These are phyloP conservation scores for Phaeosphaeriaceae sp. DNA, from an alignment of 2,329 filamentous ascomycete genomes.

Conservation along the genomic window DNA sequence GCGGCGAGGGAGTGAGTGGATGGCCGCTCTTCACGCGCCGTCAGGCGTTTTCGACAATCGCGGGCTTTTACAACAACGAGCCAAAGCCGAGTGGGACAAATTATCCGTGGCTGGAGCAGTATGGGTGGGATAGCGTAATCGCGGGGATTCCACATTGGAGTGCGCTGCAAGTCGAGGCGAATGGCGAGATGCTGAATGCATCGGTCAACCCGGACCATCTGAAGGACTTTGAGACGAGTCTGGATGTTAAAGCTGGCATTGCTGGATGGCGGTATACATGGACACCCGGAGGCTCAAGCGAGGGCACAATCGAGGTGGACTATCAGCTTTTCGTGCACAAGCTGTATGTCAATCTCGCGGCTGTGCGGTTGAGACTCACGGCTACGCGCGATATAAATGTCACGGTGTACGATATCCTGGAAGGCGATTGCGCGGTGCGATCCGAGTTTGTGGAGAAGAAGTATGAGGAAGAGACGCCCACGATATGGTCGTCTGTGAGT, in stretches of 20 bases:
- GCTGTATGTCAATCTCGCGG: constrained; percentile 66
- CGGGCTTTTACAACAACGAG: constrained; percentile 71
- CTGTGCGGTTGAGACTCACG: constrained; percentile 66
- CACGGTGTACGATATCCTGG: constrained; percentile 70
- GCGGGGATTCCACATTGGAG: constrained; percentile 74
- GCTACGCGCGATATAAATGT: constrained; percentile 61
- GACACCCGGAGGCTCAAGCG: constrained; percentile 56
- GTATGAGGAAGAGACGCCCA: constrained; percentile 56
- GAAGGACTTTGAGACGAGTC: constrained; percentile 65
- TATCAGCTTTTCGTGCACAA: constrained; percentile 73
- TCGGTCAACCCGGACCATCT: constrained; percentile 66
- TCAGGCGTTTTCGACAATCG: constrained; percentile 71
- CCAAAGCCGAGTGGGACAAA: constrained; percentile 66
- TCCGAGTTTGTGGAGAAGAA: constrained; percentile 66
- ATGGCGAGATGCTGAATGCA: constrained; percentile 64
- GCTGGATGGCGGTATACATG: constrained; percentile 72
- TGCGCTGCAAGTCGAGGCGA: constrained; percentile 64
- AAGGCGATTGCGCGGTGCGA: constrained; percentile 72
- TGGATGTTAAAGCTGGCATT: constrained; percentile 69
- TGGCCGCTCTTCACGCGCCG: constrained; percentile 72
- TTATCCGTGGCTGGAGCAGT: constrained; percentile 72
- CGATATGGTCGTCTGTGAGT: constrained; percentile 70
- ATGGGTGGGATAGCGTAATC: constrained; percentile 74
- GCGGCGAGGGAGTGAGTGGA: constrained; percentile 64
- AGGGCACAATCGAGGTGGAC: constrained; percentile 61